A percentile compares a stretch with the other conserved stretches of the same genome.
Conservation (phyloP, 352 stramenopile species). For the Globisporangium barbulae region DNA sequence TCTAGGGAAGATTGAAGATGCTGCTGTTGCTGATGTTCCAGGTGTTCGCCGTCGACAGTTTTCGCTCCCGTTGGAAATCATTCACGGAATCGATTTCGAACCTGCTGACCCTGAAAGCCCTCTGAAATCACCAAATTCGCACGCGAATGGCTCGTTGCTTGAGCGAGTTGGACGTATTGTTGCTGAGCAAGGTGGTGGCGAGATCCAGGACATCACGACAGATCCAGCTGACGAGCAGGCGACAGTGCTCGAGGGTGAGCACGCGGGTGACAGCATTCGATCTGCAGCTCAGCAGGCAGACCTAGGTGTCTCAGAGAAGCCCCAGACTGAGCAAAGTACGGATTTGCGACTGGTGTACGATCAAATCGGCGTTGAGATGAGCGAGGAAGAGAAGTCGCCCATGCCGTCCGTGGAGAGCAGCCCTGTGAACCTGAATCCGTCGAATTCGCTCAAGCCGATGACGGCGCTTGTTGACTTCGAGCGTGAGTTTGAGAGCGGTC, state of each 20-base stretch:
- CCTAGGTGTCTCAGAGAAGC: conserved; percentile 17
- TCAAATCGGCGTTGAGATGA: conserved; percentile 2
- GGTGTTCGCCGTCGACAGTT: conserved; percentile 21
- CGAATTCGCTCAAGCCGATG: conserved; percentile 15
- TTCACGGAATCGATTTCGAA: conserved; percentile 36
- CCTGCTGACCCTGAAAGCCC: conserved; percentile 19
- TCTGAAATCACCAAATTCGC: conserved; percentile 16
- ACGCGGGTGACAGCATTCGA: conserved; percentile 14
- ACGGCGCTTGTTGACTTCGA: conserved; percentile 26
- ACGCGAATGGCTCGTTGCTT: conserved; percentile 42
- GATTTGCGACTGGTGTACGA: conserved; percentile 13
- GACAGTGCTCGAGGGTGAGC: conserved; percentile 16
- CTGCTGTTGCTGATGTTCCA: neutral
- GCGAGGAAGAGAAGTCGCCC: conserved; percentile 12
- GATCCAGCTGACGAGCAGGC: conserved; percentile 26
- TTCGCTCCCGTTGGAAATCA: conserved; percentile 36
- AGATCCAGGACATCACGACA: conserved; percentile 77
- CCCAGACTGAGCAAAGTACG: conserved; percentile 17
- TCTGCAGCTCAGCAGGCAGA: conserved; percentile 13
- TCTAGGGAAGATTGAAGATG: neutral
- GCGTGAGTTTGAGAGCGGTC: conserved; percentile 40
- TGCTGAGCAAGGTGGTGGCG: conserved; percentile 63
- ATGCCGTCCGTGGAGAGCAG: conserved; percentile 8
- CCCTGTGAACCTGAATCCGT: neutral
- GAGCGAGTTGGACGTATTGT: conserved; percentile 70